Evolutionary conservation across 225 moss, liverwort and hornwort species (phyloP), one percentile per base, ranked within the genome.

Genomic region (Marchantia polymorpha): DNA sequence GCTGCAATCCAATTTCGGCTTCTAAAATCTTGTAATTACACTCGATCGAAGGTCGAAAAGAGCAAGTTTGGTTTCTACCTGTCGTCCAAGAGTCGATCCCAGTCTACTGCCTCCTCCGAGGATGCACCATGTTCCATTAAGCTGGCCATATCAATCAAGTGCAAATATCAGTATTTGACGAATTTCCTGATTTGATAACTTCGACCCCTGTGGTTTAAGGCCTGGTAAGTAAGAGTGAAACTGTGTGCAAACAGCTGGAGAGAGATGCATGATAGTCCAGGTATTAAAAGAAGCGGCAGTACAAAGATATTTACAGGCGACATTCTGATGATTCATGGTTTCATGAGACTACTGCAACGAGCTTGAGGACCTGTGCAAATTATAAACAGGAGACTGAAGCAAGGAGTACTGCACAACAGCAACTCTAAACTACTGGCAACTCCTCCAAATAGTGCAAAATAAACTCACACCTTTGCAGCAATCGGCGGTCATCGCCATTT

Each of bases 51-150:
- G 5, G 5, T 2, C 2, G 39, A 39, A 39, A 39, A 39, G 5
- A 39, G 39, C 2, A 39, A 39, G 5, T 39, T 39, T 39, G 39
- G 7, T 49, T 55, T 31, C 11, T 73, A 87, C 87, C 87, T 87
- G 79, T 84, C 79, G 64, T 82, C 72, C 64, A 87, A 77, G 51
- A 87, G 47, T 10, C 7, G 49, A 39, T 87, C 87, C 87, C 87
- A 84, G 55, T 87, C 87, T 30, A 87, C 31, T 3, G 78, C 82
- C 50, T 87, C 84, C 64, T 87, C 84, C 61, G 87, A 87, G 16
- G 82, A 19, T 73, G 82, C 80, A 69, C 82, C 87, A 30, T 51
- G 48, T 29, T 78, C 77, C 61, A 80, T 73, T 54, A 87, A 66
- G 27, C 87, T 87, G 79, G 29, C 11, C 55, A 82, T 7, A 52